Evolutionary conservation across 1,139 yeast species (phyloP), one percentile per base, ranked within the genome.

Genomic region (Yamadazyma pseudoaaseri): DNA sequence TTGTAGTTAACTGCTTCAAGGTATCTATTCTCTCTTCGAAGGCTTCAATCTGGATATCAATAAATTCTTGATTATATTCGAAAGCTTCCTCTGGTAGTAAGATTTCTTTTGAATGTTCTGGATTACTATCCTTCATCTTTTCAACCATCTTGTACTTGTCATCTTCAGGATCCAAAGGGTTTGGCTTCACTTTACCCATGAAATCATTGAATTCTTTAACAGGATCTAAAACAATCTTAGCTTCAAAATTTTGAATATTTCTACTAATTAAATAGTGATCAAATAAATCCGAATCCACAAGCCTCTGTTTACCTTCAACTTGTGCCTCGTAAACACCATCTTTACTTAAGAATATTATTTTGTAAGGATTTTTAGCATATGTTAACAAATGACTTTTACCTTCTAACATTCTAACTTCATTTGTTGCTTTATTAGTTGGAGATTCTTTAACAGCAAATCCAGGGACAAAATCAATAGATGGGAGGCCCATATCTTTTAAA

Each of bases 331-430:
- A 60, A 16, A 60, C 60, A 5, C 73, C 73, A 9, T 41, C 36
- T 20, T 45, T 44, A 10, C 73, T 61, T 35, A 72, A 52, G 37
- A 73, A 72, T 11, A 72, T 48, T 11, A 74, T 42, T 34, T 63
- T 61, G 20, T 45, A 42, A 1, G 81, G 81, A 5, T 62, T 49
- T 2, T 73, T 70, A 1, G 75, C 73, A 34, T 48, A 47, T 2
- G 73, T 54, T 35, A 70, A 61, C 27, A 75, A 48, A 45, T 60
- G 64, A 2, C 77, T 61, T 47, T 69, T 71, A 0, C 77, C 62
- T 49, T 58, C 61, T 39, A 51, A 48, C 47, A 52, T 54, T 34
- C 63, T 42, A 9, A 50, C 52, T 29, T 49, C 60, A 36, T 56
- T 55, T 24, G 49, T 42, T 4, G 59, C 59, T 38, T 52, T 49